Percentiles rank a stretch among this genome's conserved stretches.
Conservation (phyloP, 495 filamentous ascomycete genomes). For the Aspergillus funiculosus region DNA sequence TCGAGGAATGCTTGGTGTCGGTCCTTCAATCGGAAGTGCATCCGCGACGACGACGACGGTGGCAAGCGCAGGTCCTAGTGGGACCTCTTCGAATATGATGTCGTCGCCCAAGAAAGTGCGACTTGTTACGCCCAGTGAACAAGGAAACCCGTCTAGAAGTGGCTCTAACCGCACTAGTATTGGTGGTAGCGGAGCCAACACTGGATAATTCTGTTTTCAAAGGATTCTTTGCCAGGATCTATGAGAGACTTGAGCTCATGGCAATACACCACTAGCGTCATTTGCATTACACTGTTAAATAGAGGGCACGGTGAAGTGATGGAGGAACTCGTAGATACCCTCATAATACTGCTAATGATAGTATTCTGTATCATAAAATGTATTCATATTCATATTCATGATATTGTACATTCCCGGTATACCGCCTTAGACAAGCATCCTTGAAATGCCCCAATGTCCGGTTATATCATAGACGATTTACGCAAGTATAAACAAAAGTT, state of each 20-base stretch:
- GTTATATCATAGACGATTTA: no score
- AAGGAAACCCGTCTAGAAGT: constrained; percentile 26
- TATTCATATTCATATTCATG: not conserved
- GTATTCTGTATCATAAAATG: constrained; percentile 2
- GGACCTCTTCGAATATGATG: constrained; percentile 26
- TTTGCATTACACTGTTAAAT: not conserved
- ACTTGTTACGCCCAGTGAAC: constrained; percentile 40
- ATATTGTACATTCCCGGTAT: no score
- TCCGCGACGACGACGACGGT: constrained; percentile 17
- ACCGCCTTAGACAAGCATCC: no score
- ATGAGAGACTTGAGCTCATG: no score
- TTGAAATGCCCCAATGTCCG: no score
- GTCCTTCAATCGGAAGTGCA: constrained; percentile 22
- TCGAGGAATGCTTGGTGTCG: constrained; percentile 40
- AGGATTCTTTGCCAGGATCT: no score
- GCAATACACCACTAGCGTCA: no score
- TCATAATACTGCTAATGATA: not conserved
- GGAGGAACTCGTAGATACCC: not conserved
- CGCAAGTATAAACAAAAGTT: no score
- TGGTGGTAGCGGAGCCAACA: constrained; percentile 11
- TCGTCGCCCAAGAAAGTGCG: constrained; percentile 46
- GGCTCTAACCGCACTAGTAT: constrained; percentile 22
- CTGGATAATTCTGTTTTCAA: not conserved
- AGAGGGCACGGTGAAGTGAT: not conserved
- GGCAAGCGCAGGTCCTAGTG: constrained; percentile 17